Conservation (phyloP, 495 filamentous ascomycete species). For the Hypoxylon subgilvum region DNA sequence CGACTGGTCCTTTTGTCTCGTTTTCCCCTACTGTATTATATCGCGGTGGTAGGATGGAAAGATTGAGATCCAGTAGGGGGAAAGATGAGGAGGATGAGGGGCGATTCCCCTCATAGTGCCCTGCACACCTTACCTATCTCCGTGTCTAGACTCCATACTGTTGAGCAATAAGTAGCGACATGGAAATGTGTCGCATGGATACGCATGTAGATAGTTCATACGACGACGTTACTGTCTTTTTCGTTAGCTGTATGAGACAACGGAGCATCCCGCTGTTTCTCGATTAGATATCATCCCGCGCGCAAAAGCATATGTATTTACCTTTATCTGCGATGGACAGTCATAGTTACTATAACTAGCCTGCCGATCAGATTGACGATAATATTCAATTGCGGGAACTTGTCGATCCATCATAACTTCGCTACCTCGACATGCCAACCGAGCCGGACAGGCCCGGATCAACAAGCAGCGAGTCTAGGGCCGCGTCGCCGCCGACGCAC, state of each 20-base stretch:
- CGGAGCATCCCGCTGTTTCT: not conserved
- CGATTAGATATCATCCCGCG: slow-evolving; percentile 16
- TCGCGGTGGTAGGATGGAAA: not conserved
- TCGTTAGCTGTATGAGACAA: too few relatives aligned
- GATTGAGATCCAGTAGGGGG: not conserved
- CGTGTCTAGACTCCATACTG: too few relatives aligned
- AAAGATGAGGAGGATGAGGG: too few relatives aligned
- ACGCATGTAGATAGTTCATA: too few relatives aligned
- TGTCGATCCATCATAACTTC: slow-evolving; percentile 17
- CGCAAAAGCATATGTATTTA: too few relatives aligned
- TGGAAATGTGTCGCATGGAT: too few relatives aligned
- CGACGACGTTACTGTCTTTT: too few relatives aligned
- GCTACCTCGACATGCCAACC: slow-evolving; percentile 16
- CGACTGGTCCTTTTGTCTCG: slow-evolving; percentile 12
- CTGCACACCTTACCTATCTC: not conserved
- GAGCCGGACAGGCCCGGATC: slow-evolving; percentile 33
- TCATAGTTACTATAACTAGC: slow-evolving; percentile 16
- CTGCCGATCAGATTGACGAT: slow-evolving; percentile 35
- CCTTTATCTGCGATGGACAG: slow-evolving; percentile 23
- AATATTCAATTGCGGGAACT: slow-evolving; percentile 28
- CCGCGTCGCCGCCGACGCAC: slow-evolving; percentile 1
- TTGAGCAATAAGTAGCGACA: too few relatives aligned
- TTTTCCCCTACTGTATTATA: slow-evolving; percentile 24
- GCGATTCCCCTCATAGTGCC: slow-evolving; percentile 17
- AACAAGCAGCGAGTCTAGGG: slow-evolving; percentile 17